Conservation (phyloP, 2,329 filamentous ascomycete species). For the Xylariales sp. region DNA sequence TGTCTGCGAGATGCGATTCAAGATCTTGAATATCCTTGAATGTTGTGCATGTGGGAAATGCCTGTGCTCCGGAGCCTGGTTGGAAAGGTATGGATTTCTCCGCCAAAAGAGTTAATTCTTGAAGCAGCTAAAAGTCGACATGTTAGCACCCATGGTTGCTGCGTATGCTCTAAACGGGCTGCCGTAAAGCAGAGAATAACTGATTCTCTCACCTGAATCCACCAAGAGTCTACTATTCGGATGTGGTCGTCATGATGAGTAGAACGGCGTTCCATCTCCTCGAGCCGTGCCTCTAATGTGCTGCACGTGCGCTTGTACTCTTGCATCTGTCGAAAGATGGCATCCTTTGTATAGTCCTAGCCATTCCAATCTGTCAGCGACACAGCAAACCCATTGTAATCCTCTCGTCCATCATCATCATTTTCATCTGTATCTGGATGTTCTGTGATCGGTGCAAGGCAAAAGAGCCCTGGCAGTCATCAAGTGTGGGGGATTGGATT, state of each 20-base stretch:
- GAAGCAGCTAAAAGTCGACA: slow-evolving; percentile 50
- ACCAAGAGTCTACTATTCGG: slow-evolving; percentile 87
- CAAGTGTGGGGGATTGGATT: no score
- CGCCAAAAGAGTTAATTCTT: slow-evolving; percentile 59
- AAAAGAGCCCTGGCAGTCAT: no score
- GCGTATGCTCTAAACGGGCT: no score
- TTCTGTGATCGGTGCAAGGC: no score
- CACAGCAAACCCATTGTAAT: no score
- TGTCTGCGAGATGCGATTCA: slow-evolving; percentile 72
- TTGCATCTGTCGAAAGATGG: slow-evolving; percentile 94
- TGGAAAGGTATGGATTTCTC: slow-evolving; percentile 42
- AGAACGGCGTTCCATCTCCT: slow-evolving; percentile 73
- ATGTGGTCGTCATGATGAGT: slow-evolving; percentile 90
- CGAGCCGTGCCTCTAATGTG: slow-evolving; percentile 74
- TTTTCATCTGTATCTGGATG: no score
- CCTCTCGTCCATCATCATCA: no score
- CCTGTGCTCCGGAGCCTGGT: slow-evolving; percentile 31
- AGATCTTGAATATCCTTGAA: slow-evolving; percentile 69
- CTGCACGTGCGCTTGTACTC: slow-evolving; percentile 92
- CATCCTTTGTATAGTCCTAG: slow-evolving; percentile 90
- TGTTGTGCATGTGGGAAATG: slow-evolving; percentile 53
- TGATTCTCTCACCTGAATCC: slow-evolving; percentile 68
- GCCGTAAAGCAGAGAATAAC: background rate
- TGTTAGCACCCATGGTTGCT: no score
- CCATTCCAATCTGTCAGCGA: slow-evolving; percentile 32